Base-by-base conservation (phyloP, 116 monocot genomes). In the Papilionanthe hybrid region DNA sequence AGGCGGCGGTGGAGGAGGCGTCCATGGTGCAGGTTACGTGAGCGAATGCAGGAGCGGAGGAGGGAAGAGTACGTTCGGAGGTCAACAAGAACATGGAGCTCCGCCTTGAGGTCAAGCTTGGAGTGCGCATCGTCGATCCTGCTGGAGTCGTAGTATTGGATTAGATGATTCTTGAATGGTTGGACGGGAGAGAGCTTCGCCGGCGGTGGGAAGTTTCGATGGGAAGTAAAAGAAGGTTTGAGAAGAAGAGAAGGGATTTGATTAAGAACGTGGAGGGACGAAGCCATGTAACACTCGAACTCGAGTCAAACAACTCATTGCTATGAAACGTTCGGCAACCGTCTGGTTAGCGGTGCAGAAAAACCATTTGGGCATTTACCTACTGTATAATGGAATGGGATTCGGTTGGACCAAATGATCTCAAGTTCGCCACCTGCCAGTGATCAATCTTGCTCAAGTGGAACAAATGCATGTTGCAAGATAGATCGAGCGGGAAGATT, bases 1-100 rank as follows among this genome's bases (percentile, higher is more conserved):
- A 88, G 80, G 49, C 80, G 86, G 53, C 80, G 84, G 78, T 93
- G 95, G 85, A 89, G 10, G 68, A 73, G 30, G 72, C 80, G 82
- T 42, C 92, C 90, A 10, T 79, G 81, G 69, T 88, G 90, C 13
- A 77, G 84, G 77, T 20, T 43, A 83, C 87, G 89, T 82, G 90
- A 76, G 10, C 88, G 86, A 81, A 90, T 89, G 83, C 90, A 95
- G 72, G 80, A 77, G n/a, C 81, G 80, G 72, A 94, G 92, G 82
- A 93, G 95, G 83, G 81, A 75, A 49, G 87, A 87, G 82, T 77
- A 89, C 83, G 86, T 20, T 78, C 85, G 82, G 42, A 86, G 81
- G 76, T 89, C 91, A n/a, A 88, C 78, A 55, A 84, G 75, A 75
- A 77, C 58, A 78, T 78, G 76, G 19, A 44, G 13, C 23, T 55